Conservation (phyloP, 768 basidiomycete species). For the Calvatia gigantea region DNA sequence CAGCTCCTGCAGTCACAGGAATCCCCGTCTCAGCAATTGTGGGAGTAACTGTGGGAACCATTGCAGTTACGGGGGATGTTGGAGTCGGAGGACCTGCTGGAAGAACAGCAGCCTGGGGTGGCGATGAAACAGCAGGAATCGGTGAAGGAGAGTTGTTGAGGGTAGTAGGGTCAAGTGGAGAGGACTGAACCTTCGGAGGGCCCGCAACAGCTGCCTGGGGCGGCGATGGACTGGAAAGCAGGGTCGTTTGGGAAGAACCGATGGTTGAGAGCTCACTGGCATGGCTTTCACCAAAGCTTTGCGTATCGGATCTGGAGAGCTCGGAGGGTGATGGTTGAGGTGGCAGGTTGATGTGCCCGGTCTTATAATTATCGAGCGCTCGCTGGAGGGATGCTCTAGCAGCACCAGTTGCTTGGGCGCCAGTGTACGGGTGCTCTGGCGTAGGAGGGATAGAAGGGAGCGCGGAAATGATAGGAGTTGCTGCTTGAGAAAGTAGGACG, state of each 20-base stretch:
- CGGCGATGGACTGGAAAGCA: slow-evolving; percentile 20
- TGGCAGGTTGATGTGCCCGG: slow-evolving; percentile 57
- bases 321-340: slow-evolving; percentile 45
- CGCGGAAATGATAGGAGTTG: slow-evolving; percentile 54
- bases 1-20: slow-evolving; percentile 57
- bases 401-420: slow-evolving; percentile 59
- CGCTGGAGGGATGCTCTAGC: slow-evolving; percentile 73
- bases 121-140: slow-evolving; percentile 23
- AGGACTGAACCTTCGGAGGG: slow-evolving; percentile 16
- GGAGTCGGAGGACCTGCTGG: slow-evolving; percentile 1
- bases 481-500: slow-evolving; percentile 68
- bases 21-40: slow-evolving; percentile 76
- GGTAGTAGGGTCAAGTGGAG: slow-evolving; percentile 28
- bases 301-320: slow-evolving; percentile 67
- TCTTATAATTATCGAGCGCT: slow-evolving; percentile 75
- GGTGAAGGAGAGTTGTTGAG: slow-evolving; percentile 39
- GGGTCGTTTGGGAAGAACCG: slow-evolving; percentile 24
- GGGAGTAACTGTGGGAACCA: slow-evolving; percentile 36
- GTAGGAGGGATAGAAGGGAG: slow-evolving; percentile 71
- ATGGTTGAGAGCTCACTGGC: slow-evolving; percentile 68
- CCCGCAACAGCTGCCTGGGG: slow-evolving; percentile 8
- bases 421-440: slow-evolving; percentile 50
- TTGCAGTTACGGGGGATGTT: not conserved
- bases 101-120: slow-evolving; percentile 18
- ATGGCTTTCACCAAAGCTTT: slow-evolving; percentile 84